Evolutionary conservation across 192 early-diverging fungal genomes (phyloP).

Genomic region (Phlyctochytrium arcticum): DNA sequence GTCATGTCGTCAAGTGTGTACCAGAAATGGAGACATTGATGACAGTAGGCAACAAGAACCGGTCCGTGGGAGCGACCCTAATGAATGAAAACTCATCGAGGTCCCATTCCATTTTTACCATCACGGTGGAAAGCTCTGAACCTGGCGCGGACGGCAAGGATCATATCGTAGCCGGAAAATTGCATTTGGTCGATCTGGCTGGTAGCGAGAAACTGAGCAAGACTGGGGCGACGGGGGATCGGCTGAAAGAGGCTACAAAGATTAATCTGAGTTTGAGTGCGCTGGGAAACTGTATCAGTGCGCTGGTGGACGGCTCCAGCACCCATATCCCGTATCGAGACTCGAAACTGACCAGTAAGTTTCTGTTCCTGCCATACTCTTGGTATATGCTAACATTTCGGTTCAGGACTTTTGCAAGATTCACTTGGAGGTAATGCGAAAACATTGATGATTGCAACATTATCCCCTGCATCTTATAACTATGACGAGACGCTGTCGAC

Average conservation of each 20-base stretch:
- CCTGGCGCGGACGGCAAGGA: conserved; percentile 48
- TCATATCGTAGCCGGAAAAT: conserved; percentile 52
- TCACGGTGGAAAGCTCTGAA: conserved; percentile 55
- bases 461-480: conserved; percentile 57
- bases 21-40: conserved; percentile 56
- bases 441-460: conserved; percentile 64
- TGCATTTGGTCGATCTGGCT: conserved; percentile 62
- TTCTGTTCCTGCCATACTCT: not conserved
- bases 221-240: conserved; percentile 58
- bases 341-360: conserved; percentile 59
- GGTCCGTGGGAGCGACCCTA: conserved; percentile 60
- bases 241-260: conserved; percentile 62
- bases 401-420: conserved; percentile 55
- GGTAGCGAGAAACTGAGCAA: conserved; percentile 60
- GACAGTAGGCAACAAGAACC: conserved; percentile 49
- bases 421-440: conserved; percentile 64
- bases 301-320: conserved; percentile 59
- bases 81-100: conserved; percentile 60
- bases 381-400: not conserved
- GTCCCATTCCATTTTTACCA: conserved; percentile 63
- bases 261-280: conserved; percentile 61
- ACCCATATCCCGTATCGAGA: conserved; percentile 61
- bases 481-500: conserved; percentile 60
- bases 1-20: conserved; percentile 53
- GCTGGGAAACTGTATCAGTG: conserved; percentile 62